Base-by-base conservation (phyloP, 2,329 filamentous ascomycete genomes). In the Cercospora sp. region DNA sequence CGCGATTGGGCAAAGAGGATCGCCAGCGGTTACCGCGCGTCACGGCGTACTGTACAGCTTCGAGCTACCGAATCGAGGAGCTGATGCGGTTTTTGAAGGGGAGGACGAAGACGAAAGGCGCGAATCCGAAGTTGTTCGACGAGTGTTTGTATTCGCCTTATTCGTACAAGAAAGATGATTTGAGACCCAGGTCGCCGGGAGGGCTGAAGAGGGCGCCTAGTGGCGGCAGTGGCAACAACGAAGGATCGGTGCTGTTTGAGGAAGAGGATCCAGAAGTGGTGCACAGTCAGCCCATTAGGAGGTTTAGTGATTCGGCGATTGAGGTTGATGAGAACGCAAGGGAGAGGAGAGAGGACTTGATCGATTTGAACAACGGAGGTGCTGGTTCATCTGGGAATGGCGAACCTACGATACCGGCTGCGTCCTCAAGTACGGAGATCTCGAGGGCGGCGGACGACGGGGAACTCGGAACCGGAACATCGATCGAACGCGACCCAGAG, bases 121-220 rank as follows among this genome's bases (percentile, higher is more conserved):
- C 94, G 16, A 91, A 89, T 68, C 94, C 95, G 1, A 98, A 97
- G 80, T 82, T 95, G 67, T 97, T 97, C 74, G 95, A 99, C 78
- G 95, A 99, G 80, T 99, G 95, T 79, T 93, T 99, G 73, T 99
- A 99, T 81, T 93, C 94, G 10, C 93, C 94, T 0, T 99, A 96
- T 80, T 90, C 89, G 75, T 97, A 97, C 79, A 84, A 70, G 55
- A 78, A 79, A 76, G 80, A 73, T 20, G 65, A 61, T 5, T 23
- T 45, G 42, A 23, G 36, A 23, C 33, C 81, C 39, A 79, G 77
- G 66, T 72, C 75, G 33, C 75, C 51, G 76, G 65, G 30, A 58
- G 68, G 59, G 63, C 69, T 68, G 55, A 65, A 70, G 68, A 65
- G 72, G 64, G 23, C 18, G 18, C 28, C 48, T 53, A 13, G 5